These are phyloP conservation scores for Blumeriella jaapii DNA, from an alignment of 2,329 filamentous ascomycete species.

Conservation along the genomic window DNA sequence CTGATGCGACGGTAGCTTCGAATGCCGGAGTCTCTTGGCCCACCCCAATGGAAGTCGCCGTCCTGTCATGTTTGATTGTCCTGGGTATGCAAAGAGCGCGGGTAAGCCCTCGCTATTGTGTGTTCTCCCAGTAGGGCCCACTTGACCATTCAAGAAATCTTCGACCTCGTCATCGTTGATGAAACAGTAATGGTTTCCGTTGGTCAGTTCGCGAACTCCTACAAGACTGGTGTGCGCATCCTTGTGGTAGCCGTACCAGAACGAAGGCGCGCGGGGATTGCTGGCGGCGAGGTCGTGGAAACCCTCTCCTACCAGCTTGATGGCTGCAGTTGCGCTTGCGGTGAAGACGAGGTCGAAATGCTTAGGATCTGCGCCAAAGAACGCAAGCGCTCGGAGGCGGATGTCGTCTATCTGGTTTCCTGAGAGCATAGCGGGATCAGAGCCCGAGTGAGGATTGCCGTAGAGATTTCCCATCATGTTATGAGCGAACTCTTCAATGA, in stretches of 20 bases:
- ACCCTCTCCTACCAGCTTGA: slow-evolving; percentile 74
- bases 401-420: slow-evolving; percentile 63
- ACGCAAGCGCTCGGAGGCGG: slow-evolving; percentile 55
- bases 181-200: slow-evolving; percentile 44
- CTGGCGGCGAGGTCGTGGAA: slow-evolving; percentile 53
- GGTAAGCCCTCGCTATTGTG: slow-evolving; percentile 14
- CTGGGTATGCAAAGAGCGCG: slow-evolving; percentile 56
- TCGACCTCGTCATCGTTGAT: slow-evolving; percentile 53
- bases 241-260: slow-evolving; percentile 72
- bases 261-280: slow-evolving; percentile 50
- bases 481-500: slow-evolving; percentile 69
- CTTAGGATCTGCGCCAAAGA: slow-evolving; percentile 70
- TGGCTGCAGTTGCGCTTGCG: slow-evolving; percentile 81
- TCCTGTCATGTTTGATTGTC: slow-evolving; percentile 48
- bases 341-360: slow-evolving; percentile 84
- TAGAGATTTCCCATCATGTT: slow-evolving; percentile 69
- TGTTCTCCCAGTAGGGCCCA: slow-evolving; percentile 22
- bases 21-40: slow-evolving; percentile 39
- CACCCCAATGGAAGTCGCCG: slow-evolving; percentile 60
- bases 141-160: slow-evolving; percentile 41
- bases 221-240: slow-evolving; percentile 82
- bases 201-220: slow-evolving; percentile 64
- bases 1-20: slow-evolving; percentile 17
- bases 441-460: slow-evolving; percentile 85
- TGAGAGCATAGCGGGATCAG: slow-evolving; percentile 65